Base-by-base conservation (phyloP, 163 green algal genomes). In the Prototheca wickerhamii region DNA sequence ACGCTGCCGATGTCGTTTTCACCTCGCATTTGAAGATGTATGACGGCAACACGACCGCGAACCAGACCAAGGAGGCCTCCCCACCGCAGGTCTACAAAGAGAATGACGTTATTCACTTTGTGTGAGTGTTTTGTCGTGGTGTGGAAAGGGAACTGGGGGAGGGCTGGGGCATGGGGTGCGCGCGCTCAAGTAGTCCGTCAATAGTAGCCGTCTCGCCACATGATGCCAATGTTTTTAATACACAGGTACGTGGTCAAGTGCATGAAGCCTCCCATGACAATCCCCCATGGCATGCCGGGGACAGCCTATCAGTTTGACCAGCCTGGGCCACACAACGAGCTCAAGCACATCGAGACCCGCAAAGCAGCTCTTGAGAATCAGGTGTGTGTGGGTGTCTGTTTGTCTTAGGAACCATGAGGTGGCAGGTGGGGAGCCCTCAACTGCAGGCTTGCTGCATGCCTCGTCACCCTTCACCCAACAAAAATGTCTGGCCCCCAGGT, bases 191-290 rank as follows among this genome's bases (percentile, higher is more conserved):
- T 42, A 4, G 8, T 59, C 8, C 31, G 5, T 50, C n/a, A 30
- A 28, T 7, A 12, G 3, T 23, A 44, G 57, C 3, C 10, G 6
- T 34, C 21, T 3, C 31, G 20, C 30, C 56, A 29, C 18, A 52
- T 23, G 21, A 62, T 49, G 40, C 40, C 40, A 49, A 10, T 49
- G 10, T n/a, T n/a, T n/a, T n/a, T n/a, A n/a, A 12, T 34, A 6
- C 37, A 35, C 65, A 65, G 65, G 0, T 74, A 74, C 28, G 71
- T 78, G 1, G 61, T 70, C 3, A 68, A 65, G 57, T 71, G 49
- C 21, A 44, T 74, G 18, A 60, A 55, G 52, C 65, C 63, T 26
- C 40, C 30, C 25, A 58, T 71, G 25, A 61, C 70, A 21, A 54
- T 79, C 2, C 71, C 69, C 23, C 67, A 75, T 20, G 54, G 56